Base-by-base conservation (phyloP, 2,329 filamentous ascomycete species). In the Colletotrichum cuscutae region DNA sequence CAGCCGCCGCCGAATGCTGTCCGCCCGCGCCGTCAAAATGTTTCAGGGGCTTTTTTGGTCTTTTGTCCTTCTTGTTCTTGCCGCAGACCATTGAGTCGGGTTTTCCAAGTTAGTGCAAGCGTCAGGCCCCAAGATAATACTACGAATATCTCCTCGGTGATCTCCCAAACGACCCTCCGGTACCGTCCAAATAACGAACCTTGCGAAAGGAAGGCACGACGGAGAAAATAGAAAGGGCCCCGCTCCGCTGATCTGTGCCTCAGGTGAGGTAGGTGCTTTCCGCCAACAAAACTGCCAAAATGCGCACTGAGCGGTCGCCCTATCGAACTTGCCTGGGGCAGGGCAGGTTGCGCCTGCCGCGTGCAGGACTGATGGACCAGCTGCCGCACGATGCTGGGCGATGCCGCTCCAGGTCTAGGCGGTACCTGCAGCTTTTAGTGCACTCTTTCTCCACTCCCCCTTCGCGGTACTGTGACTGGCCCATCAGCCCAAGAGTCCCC, bases 301-400 rank as follows among this genome's bases (percentile, higher is more conserved):
- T 56, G 49, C 58, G 58, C 69, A 68, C 69, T 71, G 64, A 71
- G 63, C 32, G 57, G 57, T 32, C 62, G 26, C 56, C 68, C 56
- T 68, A 52, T 57, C 57, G 62, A 37, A 32, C 63, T 63, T 24
- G 19, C 19, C 8, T 35, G 32, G 32, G 32, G 9, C 32, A 35
- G 42, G 42, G 19, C 42, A 22, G 42, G 42, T 49, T 49, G 42
- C 42, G 42, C 42, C 42, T 49, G 42, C 42, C 32, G 32, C 65
- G 62, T 63, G 42, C 46, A 61, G 37, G 32, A 49, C 42, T 26
- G 28, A 60, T 61, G 54, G n/a, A n/a, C 64, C 63, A 61, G 46
- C 63, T 65, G 68, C 63, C 59, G 42, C 59, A 52, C 59, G 9
- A 62, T 62, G 11, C 26, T 63, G 68, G 68, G 60, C 67, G 60